A percentile compares a stretch with the other conserved stretches of the same genome.
These are phyloP conservation scores for Russula sp. DNA, from an alignment of 768 basidiomycete species.

Conservation along the genomic window DNA sequence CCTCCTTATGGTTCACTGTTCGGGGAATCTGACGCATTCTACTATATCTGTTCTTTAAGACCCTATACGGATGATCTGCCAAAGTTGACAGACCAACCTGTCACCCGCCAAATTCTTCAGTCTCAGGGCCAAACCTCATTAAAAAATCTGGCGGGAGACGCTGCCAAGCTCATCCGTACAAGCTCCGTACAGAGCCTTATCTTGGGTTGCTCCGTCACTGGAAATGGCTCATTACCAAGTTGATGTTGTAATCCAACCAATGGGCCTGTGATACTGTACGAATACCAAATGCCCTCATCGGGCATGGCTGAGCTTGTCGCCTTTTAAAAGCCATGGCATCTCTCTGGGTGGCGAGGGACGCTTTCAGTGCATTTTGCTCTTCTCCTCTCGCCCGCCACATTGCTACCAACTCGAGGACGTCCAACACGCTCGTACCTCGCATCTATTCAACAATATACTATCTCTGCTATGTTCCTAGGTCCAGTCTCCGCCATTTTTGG, in stretches of 20 bases:
- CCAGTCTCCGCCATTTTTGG: neutral
- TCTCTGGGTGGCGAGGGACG: neutral
- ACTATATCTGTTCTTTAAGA: no score
- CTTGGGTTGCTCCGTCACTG: neutral
- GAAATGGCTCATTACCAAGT: neutral
- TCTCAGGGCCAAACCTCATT: no score
- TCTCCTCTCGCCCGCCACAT: neutral
- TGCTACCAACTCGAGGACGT: neutral
- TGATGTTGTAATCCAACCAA: neutral
- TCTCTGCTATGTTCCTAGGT: neutral
- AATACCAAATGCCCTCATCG: slow-evolving; percentile 9
- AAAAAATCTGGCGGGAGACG: no score
- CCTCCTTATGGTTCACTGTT: no score
- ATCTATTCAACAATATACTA: neutral
- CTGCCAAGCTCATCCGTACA: no score
- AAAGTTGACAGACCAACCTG: no score
- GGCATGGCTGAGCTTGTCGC: neutral
- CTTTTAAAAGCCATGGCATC: neutral
- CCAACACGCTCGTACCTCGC: neutral
- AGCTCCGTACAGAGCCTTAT: no score
- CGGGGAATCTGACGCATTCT: no score
- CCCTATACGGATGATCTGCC: no score
- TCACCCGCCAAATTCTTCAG: no score
- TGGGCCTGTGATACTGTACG: neutral
- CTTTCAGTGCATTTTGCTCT: neutral